A percentile compares a stretch with the other conserved stretches of the same genome.
Evolutionary conservation across 1,284 basidiomycete species (phyloP).

Genomic region (Papiliotrema fonsecae): DNA sequence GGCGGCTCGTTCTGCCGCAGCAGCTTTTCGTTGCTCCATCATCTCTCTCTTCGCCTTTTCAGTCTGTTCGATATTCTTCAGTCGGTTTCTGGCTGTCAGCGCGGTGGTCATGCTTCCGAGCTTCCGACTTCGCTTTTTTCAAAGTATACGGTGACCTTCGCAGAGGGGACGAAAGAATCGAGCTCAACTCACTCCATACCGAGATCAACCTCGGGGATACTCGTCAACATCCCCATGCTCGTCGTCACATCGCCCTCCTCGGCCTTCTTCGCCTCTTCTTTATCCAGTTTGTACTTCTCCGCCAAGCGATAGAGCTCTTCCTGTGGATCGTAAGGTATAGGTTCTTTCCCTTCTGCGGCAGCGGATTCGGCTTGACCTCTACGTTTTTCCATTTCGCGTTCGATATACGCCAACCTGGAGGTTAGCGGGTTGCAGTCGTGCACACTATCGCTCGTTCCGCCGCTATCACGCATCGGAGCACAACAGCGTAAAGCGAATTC

Average conservation of each 20-base stretch:
- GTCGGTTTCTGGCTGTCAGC: conserved; percentile 59
- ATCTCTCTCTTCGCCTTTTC: conserved; percentile 87
- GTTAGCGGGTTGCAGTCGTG: background rate
- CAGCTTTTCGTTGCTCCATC: conserved; percentile 62
- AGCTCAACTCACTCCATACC: conserved; percentile 86
- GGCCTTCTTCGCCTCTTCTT: conserved; percentile 23
- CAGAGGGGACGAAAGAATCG: no score
- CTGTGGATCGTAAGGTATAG: conserved; percentile 58
- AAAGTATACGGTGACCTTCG: no score
- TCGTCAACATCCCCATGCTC: conserved; percentile 88
- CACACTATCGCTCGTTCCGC: background rate
- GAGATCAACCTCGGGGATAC: conserved; percentile 93
- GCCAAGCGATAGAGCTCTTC: conserved; percentile 77
- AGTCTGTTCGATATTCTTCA: conserved; percentile 94
- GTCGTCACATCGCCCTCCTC: conserved; percentile 92
- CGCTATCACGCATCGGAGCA: background rate
- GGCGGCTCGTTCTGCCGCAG: conserved; percentile 27
- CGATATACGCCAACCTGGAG: conserved; percentile 92
- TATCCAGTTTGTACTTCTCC: conserved; percentile 55
- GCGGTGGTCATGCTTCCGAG: no score
- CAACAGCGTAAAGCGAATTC: background rate
- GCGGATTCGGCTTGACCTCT: conserved; percentile 55
- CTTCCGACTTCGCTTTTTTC: no score
- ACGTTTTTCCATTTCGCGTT: conserved; percentile 81
- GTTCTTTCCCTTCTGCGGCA: conserved; percentile 45